Conservation (phyloP, 1,284 basidiomycete genomes). For the Chiua sp. region DNA sequence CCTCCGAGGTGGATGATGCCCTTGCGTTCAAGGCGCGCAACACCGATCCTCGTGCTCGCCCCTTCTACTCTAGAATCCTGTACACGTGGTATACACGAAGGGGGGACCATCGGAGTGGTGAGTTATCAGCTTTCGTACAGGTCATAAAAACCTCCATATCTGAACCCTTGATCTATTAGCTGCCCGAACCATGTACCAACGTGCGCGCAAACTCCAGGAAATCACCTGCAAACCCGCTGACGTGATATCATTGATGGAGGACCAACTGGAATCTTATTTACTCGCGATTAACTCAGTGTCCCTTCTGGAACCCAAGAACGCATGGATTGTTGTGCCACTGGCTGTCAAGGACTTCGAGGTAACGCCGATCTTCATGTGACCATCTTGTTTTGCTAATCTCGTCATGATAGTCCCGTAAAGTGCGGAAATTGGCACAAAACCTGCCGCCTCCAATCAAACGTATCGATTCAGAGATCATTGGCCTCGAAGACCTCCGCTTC, state of each 20-base stretch:
- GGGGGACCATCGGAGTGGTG: constrained; percentile 90
- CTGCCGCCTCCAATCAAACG: constrained; percentile 80
- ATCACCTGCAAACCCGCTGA: constrained; percentile 53
- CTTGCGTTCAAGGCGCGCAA: constrained; percentile 96
- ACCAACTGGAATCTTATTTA: constrained; percentile 84
- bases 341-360: constrained; percentile 33
- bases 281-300: constrained; percentile 92
- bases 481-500: constrained; percentile 82
- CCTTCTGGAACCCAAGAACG: constrained; percentile 77
- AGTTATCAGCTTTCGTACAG: constrained; percentile 34
- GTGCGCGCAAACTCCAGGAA: constrained; percentile 80
- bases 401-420: constrained; percentile 60
- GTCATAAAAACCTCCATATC: constrained; percentile 14
- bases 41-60: constrained; percentile 84
- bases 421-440: constrained; percentile 72
- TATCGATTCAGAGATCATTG: constrained; percentile 75
- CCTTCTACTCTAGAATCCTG: constrained; percentile 92
- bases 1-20: constrained; percentile 88
- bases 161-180: constrained; percentile 54
- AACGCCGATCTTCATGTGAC: constrained; percentile 27
- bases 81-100: constrained; percentile 92
- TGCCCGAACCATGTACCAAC: constrained; percentile 93
- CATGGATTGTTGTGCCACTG: constrained; percentile 68
- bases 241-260: constrained; percentile 66
- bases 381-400: constrained; percentile 26